Conservation (phyloP, 108 stramenopile species). For the Cyclotella kingstonii region DNA sequence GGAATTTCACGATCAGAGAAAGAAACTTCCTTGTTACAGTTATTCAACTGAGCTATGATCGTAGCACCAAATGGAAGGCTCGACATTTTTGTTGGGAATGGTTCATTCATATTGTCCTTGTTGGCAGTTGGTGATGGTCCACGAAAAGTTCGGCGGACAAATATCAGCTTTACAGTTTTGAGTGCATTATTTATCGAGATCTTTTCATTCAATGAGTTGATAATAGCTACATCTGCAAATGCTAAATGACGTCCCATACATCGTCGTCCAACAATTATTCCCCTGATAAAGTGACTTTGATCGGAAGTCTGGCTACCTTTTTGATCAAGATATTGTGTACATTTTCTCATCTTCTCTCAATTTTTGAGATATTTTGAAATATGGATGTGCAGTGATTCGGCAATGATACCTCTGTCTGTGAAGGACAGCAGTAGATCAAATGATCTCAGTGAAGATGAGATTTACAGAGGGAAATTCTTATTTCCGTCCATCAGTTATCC, state of each 20-base stretch:
- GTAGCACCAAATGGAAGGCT: slow-evolving; percentile 58
- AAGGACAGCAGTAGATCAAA: too few relatives aligned
- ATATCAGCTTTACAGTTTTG: slow-evolving; percentile 40
- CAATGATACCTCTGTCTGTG: too few relatives aligned
- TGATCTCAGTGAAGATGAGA: too few relatives aligned
- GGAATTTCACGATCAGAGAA: not conserved
- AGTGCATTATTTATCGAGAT: not conserved
- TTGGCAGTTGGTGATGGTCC: slow-evolving; percentile 12
- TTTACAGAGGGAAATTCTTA: too few relatives aligned
- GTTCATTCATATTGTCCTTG: slow-evolving; percentile 30
- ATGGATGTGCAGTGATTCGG: too few relatives aligned
- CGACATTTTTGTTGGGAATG: slow-evolving; percentile 56
- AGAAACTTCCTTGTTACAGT: slow-evolving; percentile 16
- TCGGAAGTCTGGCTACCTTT: too few relatives aligned
- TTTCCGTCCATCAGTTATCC: too few relatives aligned
- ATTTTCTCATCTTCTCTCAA: too few relatives aligned
- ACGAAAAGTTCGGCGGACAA: slow-evolving; percentile 38
- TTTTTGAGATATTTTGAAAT: too few relatives aligned
- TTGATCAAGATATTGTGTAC: too few relatives aligned
- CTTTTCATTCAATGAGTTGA: not conserved
- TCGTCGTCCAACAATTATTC: slow-evolving; percentile 50
- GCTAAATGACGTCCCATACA: slow-evolving; percentile 57
- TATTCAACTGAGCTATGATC: slow-evolving; percentile 29
- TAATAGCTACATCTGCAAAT: slow-evolving; percentile 43
- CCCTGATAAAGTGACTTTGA: too few relatives aligned